A percentile compares a stretch with the other conserved stretches of the same genome.
Evolutionary conservation across 108 stramenopile species (phyloP).

Genomic region (Pseudonitzschia delicatissima): DNA sequence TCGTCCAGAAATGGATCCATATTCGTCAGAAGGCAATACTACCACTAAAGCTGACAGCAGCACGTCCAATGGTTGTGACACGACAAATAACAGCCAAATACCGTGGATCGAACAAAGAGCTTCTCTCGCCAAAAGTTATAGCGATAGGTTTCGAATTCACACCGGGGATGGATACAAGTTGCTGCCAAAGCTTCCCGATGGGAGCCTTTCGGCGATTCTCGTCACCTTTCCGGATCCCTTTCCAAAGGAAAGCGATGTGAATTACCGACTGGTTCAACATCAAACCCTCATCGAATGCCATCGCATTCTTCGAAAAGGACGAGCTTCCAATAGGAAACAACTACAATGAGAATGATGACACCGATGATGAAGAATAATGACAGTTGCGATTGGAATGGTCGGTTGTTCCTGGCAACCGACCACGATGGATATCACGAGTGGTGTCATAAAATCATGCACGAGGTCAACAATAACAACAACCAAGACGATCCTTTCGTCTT

Average conservation of each 20-base stretch:
- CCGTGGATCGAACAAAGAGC: background rate
- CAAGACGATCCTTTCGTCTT: no score
- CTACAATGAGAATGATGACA: background rate
- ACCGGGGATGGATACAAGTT: conserved; percentile 71
- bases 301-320: conserved; percentile 35
- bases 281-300: conserved; percentile 42
- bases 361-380: background rate
- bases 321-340: background rate
- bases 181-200: conserved; percentile 41
- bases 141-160: conserved; percentile 46
- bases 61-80: background rate
- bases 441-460: conserved; percentile 41
- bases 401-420: conserved; percentile 71
- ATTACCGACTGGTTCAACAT: conserved; percentile 55
- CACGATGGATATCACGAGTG: conserved; percentile 53
- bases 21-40: background rate
- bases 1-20: background rate
- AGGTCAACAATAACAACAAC: conserved; percentile 5
- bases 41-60: background rate
- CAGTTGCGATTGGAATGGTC: conserved; percentile 15
- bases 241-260: conserved; percentile 37
- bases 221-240: conserved; percentile 80
- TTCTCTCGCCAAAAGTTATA: background rate
- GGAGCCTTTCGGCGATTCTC: conserved; percentile 48
- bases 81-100: background rate